These are phyloP conservation scores for Picochlorum sp. DNA, from an alignment of 139 green algal genomes.

Conservation along the genomic window DNA sequence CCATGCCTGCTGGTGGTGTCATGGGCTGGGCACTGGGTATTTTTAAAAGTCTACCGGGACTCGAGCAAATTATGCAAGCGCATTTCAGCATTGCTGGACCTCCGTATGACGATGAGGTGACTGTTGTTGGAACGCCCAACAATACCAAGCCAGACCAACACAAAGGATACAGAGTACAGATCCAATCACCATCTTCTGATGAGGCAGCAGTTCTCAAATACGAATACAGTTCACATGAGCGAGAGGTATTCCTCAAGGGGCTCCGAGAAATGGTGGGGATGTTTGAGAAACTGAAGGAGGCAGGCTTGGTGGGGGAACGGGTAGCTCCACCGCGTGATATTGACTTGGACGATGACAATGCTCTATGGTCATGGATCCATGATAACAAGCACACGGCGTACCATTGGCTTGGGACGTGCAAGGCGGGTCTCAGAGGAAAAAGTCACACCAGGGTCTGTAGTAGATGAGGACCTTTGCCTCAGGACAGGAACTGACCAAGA, in stretches of 20 bases:
- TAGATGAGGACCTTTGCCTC: background rate
- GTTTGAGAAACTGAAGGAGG: background rate
- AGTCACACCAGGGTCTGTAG: background rate
- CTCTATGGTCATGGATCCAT: constrained; percentile 1
- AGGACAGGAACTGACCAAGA: background rate
- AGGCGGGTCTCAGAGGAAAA: background rate
- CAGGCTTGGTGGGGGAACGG: background rate
- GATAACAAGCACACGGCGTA: background rate
- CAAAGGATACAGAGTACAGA: background rate
- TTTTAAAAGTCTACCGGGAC: background rate
- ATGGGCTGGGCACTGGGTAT: background rate
- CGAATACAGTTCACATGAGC: background rate
- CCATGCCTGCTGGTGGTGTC: constrained; percentile 1
- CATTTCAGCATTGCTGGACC: constrained; percentile 1
- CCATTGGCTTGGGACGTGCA: constrained; percentile 2
- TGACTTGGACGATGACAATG: background rate
- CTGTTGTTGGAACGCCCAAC: background rate
- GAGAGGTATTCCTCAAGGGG: background rate
- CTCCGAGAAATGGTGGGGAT: background rate
- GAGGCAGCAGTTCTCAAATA: background rate
- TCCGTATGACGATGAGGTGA: background rate
- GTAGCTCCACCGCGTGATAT: background rate
- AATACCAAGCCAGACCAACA: background rate
- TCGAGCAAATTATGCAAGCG: background rate
- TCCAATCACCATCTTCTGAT: background rate